A percentile compares a stretch with the other conserved stretches of the same genome.
These are phyloP conservation scores for Colletotrichum somersetense DNA, from an alignment of 2,329 filamentous ascomycete species.

Conservation along the genomic window DNA sequence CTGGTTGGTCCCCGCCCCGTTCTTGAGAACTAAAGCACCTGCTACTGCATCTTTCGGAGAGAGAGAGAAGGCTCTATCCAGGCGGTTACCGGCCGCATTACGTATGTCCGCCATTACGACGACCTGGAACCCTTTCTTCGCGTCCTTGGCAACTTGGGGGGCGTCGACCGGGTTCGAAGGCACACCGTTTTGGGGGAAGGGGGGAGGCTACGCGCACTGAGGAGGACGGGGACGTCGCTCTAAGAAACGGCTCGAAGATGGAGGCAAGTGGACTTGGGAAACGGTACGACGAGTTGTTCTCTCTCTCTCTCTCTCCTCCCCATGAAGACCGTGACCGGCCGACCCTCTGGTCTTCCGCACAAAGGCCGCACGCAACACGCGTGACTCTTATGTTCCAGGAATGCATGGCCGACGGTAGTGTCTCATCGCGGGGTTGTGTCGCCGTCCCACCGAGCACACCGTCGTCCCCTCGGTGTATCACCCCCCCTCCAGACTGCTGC, in stretches of 20 bases:
- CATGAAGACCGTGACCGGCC: not conserved
- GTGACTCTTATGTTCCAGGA: not conserved
- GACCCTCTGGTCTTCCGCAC: not conserved
- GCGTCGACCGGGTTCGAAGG: not conserved
- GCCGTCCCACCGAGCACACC: conserved; percentile 2
- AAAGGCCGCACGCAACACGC: not conserved
- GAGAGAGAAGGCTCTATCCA: not conserved
- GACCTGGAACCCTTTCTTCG: not conserved
- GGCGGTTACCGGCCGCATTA: not conserved
- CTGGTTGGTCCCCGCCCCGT: not conserved
- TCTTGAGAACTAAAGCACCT: conserved; percentile 9
- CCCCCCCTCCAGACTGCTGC: not conserved
- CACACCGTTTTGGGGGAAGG: not conserved
- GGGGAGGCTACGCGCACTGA: not conserved
- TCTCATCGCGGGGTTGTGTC: not conserved
- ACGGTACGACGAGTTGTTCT: not conserved
- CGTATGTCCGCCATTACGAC: not conserved
- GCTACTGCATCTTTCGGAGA: conserved; percentile 14
- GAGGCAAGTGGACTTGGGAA: not conserved
- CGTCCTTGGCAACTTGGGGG: not conserved
- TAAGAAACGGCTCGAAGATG: not conserved
- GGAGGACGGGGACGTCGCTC: not conserved
- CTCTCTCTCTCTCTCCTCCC: not conserved
- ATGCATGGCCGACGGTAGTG: not conserved
- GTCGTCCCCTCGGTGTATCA: not conserved